Evolutionary conservation across 139 green algal genomes (phyloP).

Genomic region (Gonium pectorale): DNA sequence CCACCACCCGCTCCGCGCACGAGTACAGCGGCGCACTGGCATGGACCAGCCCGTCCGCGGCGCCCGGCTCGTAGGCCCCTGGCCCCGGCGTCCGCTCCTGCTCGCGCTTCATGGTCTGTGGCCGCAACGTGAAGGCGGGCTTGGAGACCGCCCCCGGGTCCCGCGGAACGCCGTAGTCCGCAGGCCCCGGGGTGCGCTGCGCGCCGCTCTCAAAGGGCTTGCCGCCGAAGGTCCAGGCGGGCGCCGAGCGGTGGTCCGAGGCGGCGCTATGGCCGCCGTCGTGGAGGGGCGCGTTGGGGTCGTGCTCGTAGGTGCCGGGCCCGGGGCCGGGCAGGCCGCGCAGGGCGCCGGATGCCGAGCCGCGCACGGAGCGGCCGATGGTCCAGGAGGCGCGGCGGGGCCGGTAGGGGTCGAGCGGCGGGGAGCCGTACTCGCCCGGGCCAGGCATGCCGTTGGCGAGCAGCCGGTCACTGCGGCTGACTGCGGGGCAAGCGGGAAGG

Average conservation of each 20-base stretch:
- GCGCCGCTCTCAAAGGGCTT: background rate
- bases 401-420: background rate
- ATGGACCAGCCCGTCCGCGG: background rate
- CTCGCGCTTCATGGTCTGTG: background rate
- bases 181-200: background rate
- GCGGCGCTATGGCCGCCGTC: conserved; percentile 1
- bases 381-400: conserved; percentile 13
- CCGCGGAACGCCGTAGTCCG: conserved; percentile 18
- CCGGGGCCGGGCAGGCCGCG: background rate
- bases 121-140: conserved; percentile 15
- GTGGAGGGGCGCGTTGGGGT: background rate
- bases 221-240: conserved; percentile 11
- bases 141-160: background rate
- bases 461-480: background rate
- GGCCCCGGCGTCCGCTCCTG: conserved; percentile 12
- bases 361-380: conserved; percentile 18
- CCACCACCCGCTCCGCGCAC: background rate
- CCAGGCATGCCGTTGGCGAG: conserved; percentile 25
- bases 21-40: background rate
- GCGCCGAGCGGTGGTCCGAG: background rate
- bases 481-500: conserved; percentile 3
- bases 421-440: conserved; percentile 8
- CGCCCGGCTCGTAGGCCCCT: conserved; percentile 5
- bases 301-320: conserved; percentile 6
- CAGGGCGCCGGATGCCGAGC: background rate